A percentile compares a stretch with the other conserved stretches of the same genome.
These are phyloP conservation scores for Astrothelium macrocarpum DNA, from an alignment of 495 filamentous ascomycete genomes.

Conservation along the genomic window DNA sequence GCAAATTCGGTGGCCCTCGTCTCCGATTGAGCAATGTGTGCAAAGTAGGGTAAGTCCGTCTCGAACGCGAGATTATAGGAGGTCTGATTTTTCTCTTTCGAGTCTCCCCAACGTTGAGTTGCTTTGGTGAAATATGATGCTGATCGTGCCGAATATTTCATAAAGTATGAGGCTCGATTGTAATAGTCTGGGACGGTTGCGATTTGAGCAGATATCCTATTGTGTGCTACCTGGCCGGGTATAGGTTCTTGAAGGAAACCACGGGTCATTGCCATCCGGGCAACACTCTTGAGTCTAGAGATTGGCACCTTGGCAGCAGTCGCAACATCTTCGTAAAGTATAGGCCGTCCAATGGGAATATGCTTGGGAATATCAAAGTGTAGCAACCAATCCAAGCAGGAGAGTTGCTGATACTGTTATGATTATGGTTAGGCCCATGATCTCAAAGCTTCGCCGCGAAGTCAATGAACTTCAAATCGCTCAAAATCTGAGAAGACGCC, in stretches of 20 bases:
- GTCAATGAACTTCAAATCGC: neutral
- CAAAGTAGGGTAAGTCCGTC: neutral
- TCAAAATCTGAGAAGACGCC: neutral
- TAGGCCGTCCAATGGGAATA: neutral
- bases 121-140: neutral
- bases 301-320: neutral
- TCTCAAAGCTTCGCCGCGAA: neutral
- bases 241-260: neutral
- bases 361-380: neutral
- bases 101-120: neutral
- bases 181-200: neutral
- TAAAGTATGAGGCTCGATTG: neutral
- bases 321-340: neutral
- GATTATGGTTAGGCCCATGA: neutral
- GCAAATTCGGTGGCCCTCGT: constrained; percentile 32
- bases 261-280: neutral
- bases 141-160: neutral
- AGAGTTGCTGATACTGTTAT: neutral
- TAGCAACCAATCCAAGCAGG: neutral
- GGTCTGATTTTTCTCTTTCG: neutral
- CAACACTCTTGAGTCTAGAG: neutral
- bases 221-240: neutral
- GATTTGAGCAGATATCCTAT: neutral
- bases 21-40: neutral
- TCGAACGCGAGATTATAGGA: neutral